These are phyloP conservation scores for Dryadomyces quercus-mongolicae DNA, from an alignment of 2,329 filamentous ascomycete species.

Conservation along the genomic window DNA sequence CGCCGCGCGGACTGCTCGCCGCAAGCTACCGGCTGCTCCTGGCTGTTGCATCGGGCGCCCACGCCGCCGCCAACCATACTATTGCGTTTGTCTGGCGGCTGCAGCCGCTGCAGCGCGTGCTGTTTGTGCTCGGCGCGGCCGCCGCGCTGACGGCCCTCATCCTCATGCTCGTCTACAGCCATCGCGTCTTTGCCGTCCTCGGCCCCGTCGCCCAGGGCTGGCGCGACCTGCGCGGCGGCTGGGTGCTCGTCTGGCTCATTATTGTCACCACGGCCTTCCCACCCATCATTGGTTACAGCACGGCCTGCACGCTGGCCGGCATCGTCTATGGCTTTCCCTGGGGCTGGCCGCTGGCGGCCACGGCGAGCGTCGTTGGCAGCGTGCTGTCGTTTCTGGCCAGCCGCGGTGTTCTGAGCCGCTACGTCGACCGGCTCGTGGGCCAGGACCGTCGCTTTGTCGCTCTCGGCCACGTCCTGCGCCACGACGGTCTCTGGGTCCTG, in stretches of 20 bases:
- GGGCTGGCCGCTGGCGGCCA: conserved; percentile 75
- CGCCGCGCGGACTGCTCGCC: neutral
- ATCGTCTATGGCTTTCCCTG: conserved; percentile 43
- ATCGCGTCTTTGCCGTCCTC: conserved; percentile 66
- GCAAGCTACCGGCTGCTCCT: neutral
- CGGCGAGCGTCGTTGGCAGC: conserved; percentile 67
- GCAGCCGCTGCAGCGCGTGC: conserved; percentile 47
- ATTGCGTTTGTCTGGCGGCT: conserved; percentile 35
- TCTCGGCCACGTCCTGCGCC: conserved; percentile 73
- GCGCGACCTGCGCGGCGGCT: conserved; percentile 62
- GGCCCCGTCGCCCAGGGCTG: conserved; percentile 63
- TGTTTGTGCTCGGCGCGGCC: conserved; percentile 39
- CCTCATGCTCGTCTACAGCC: conserved; percentile 65
- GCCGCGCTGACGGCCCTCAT: conserved; percentile 44
- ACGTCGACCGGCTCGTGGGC: conserved; percentile 71
- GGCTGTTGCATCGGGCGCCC: neutral
- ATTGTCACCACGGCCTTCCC: conserved; percentile 73
- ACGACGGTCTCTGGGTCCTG: conserved; percentile 79
- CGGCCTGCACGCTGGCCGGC: conserved; percentile 44
- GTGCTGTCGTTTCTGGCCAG: conserved; percentile 70
- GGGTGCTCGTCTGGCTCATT: conserved; percentile 61
- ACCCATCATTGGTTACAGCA: conserved; percentile 78
- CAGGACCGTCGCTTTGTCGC: conserved; percentile 81
- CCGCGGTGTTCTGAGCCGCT: conserved; percentile 63
- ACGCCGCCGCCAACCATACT: neutral